Evolutionary conservation across 495 filamentous ascomycete genomes (phyloP).

Genomic region (Xylaria venustula): DNA sequence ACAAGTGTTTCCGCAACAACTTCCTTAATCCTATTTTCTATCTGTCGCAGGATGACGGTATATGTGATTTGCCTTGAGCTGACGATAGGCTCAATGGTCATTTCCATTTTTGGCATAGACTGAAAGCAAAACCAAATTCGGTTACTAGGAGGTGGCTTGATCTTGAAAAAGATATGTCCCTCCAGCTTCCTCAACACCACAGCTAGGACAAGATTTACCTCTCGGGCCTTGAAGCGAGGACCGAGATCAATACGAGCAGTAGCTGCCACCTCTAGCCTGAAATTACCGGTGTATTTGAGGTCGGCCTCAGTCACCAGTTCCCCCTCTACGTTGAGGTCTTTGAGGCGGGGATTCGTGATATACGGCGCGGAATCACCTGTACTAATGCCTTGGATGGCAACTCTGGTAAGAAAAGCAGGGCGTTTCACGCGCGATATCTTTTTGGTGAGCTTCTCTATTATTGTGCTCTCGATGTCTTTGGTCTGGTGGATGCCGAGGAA

Average conservation of each 20-base stretch:
- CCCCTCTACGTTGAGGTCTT: conserved; percentile 87
- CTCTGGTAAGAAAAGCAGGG: conserved; percentile 80
- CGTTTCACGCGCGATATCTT: conserved; percentile 94
- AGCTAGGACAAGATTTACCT: conserved; percentile 86
- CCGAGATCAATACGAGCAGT: conserved; percentile 90
- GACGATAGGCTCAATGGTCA: conserved; percentile 91
- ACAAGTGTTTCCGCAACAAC: conserved; percentile 91
- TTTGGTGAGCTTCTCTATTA: conserved; percentile 86
- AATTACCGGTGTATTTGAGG: conserved; percentile 82
- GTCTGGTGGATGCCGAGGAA: conserved; percentile 89
- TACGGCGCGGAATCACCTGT: conserved; percentile 85
- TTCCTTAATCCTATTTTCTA: conserved; percentile 91
- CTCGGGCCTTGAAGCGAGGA: conserved; percentile 79
- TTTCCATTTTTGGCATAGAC: conserved; percentile 84
- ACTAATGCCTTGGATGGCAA: conserved; percentile 76
- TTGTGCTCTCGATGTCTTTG: conserved; percentile 69
- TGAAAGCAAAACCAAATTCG: conserved; percentile 93
- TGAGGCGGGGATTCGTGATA: conserved; percentile 84
- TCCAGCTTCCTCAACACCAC: conserved; percentile 82
- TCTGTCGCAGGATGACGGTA: conserved; percentile 83
- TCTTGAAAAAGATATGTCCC: conserved; percentile 77
- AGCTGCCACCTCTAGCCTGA: conserved; percentile 83
- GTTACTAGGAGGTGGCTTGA: conserved; percentile 95
- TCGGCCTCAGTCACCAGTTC: conserved; percentile 84
- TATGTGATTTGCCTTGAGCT: conserved; percentile 95